These are phyloP conservation scores for Nitzschia palea DNA, from an alignment of 108 stramenopile genomes.

Conservation along the genomic window DNA sequence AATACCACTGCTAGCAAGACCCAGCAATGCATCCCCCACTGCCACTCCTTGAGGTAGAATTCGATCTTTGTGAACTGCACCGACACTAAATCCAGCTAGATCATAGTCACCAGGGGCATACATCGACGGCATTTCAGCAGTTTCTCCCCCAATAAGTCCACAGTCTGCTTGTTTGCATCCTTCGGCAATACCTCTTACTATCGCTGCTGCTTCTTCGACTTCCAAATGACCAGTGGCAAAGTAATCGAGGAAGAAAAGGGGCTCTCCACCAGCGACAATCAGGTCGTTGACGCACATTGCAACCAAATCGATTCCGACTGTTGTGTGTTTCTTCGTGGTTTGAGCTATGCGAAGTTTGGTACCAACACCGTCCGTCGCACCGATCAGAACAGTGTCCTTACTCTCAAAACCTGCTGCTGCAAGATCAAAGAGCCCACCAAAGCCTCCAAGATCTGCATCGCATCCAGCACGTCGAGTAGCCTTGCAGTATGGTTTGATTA, in stretches of 20 bases:
- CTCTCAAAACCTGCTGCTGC: slow-evolving; percentile 90
- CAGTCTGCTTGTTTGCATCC: slow-evolving; percentile 94
- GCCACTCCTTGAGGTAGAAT: slow-evolving; percentile 83
- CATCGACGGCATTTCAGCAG: slow-evolving; percentile 99
- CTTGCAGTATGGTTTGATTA: slow-evolving; percentile 96
- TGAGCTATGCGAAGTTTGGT: slow-evolving; percentile 95
- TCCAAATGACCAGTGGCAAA: slow-evolving; percentile 95
- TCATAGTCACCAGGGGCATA: slow-evolving; percentile 97
- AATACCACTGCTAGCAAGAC: slow-evolving; percentile 92
- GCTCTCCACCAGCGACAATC: slow-evolving; percentile 94
- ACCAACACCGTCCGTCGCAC: slow-evolving; percentile 98
- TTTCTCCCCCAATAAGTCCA: slow-evolving; percentile 97
- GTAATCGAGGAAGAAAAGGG: slow-evolving; percentile 98
- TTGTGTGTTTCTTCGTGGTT: slow-evolving; percentile 73
- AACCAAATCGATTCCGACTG: slow-evolving; percentile 95
- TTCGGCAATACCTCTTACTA: slow-evolving; percentile 95
- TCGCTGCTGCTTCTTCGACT: slow-evolving; percentile 86
- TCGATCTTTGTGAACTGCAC: slow-evolving; percentile 84
- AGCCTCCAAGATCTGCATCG: slow-evolving; percentile 96
- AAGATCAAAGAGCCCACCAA: slow-evolving; percentile 96
- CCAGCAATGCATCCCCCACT: slow-evolving; percentile 92
- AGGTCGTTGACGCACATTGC: slow-evolving; percentile 99
- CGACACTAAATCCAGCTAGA: slow-evolving; percentile 96
- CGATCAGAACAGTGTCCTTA: slow-evolving; percentile 91
- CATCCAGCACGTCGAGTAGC: slow-evolving; percentile 90